phyloP scores from a whole-genome alignment of 225 moss, liverwort and hornwort species.

The Pleurozium schreberi region DNA sequence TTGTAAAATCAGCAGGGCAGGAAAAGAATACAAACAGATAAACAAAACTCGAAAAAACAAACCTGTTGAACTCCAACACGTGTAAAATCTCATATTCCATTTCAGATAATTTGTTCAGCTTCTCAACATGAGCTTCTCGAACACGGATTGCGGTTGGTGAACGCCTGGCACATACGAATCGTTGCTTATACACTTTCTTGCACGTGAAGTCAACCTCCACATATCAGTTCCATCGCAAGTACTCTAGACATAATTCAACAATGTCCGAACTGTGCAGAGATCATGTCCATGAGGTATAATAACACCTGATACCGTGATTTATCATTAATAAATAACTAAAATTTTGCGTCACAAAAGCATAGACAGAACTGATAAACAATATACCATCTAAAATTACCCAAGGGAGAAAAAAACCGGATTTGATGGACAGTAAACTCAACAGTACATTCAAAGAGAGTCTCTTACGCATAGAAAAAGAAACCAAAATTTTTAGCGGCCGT shows the following conservation, averaged over 20 bases:
- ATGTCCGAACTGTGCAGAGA: not conserved
- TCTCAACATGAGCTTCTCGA: slow-evolving; percentile 83
- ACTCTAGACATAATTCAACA: not conserved
- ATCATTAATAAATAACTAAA: not conserved
- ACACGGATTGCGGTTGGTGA: slow-evolving; percentile 90
- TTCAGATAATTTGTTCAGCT: slow-evolving; percentile 57
- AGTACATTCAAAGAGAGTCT: not conserved
- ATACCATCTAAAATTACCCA: not conserved
- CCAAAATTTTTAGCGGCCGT: slow-evolving; percentile 88
- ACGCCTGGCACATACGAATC: slow-evolving; percentile 34
- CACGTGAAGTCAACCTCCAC: not conserved
- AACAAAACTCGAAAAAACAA: not conserved
- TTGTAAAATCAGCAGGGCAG: not conserved
- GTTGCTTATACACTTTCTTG: not conserved
- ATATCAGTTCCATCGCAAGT: not conserved
- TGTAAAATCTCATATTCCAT: slow-evolving; percentile 85
- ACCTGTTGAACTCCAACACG: slow-evolving; percentile 90
- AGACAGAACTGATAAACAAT: not conserved
- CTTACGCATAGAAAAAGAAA: slow-evolving; percentile 87
- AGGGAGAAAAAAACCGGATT: not conserved
- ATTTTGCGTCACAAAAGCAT: not conserved
- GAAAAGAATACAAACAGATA: not conserved
- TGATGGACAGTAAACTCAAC: not conserved
- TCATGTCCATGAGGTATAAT: not conserved
- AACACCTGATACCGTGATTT: not conserved